Percentiles rank a stretch among this genome's conserved stretches.
Conservation (phyloP, 768 basidiomycete genomes). For the Rhodotorula graminis region DNA sequence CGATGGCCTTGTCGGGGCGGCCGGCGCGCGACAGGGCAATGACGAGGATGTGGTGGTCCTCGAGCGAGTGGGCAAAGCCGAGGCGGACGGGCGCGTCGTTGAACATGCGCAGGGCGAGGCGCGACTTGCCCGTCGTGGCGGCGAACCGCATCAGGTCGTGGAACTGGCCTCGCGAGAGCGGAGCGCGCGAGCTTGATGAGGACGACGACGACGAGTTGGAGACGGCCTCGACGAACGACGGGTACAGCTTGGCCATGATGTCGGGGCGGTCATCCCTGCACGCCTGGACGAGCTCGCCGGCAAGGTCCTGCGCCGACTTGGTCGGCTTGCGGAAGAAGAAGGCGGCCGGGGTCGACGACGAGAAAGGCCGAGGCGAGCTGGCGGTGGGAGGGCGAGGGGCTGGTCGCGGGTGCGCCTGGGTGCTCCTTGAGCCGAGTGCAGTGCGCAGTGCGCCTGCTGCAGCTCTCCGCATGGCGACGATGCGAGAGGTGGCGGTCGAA, state of each 20-base stretch:
- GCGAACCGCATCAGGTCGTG: conserved; percentile 21
- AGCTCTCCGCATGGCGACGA: neutral
- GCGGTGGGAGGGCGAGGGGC: neutral
- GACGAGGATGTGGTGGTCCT: conserved; percentile 35
- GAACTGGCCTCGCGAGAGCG: neutral
- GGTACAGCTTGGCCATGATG: conserved; percentile 31
- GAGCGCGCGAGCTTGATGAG: conserved; percentile 8
- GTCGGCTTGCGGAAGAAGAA: conserved; percentile 29
- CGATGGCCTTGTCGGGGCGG: conserved; percentile 4
- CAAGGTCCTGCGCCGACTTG: conserved; percentile 5
- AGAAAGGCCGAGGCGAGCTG: neutral
- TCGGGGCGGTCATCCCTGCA: conserved; percentile 11
- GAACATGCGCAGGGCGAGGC: conserved; percentile 24
- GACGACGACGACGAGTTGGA: neutral
- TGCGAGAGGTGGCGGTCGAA: neutral
- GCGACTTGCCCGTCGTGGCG: neutral
- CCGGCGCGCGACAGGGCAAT: conserved; percentile 4
- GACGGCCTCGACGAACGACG: conserved; percentile 8
- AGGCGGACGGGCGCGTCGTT: conserved; percentile 10
- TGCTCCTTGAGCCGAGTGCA: neutral
- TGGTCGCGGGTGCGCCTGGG: neutral
- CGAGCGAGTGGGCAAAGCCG: neutral
- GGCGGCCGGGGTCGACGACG: neutral
- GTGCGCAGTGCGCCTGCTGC: neutral
- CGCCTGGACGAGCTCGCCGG: conserved; percentile 9